Base-by-base conservation (phyloP, 768 basidiomycete genomes). In the Tricholoma saponaceum region DNA sequence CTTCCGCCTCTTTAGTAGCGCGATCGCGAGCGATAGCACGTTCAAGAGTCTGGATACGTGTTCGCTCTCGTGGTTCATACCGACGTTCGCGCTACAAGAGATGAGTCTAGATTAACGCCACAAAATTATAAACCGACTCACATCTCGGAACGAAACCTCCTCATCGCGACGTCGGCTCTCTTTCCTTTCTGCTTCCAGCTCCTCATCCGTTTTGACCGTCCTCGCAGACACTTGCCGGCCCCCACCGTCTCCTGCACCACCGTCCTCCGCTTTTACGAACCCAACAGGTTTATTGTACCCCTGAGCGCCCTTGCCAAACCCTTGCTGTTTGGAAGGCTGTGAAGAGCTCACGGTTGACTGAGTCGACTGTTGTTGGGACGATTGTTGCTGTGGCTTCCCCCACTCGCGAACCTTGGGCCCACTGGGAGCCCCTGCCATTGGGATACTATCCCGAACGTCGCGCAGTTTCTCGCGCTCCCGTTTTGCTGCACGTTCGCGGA, bases 401-500 rank as follows among this genome's bases (percentile, higher is more conserved):
- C 90, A 92, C 62, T 90, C 90, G 46, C 89, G 79, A 55, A 79
- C 74, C 66, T 89, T 90, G 13, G 92, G 88, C 4, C 87, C 90
- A 67, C 86, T 90, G 1, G 88, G 88, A 7, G 80, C 75, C 12
- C 67, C 68, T 8, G 71, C 44, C 43, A 82, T 65, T 6, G 83
- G 83, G 51, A 80, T 81, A 57, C 73, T 81, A 58, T 82, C 82
- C 60, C 80, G 83, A 4, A 85, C 86, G 69, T 95, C 93, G 39
- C 87, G 83, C 72, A 89, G 69, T 73, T 95, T 95, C 71, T 96
- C 94, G 18, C 90, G 83, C 67, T 95, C 94, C 33, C 90, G 78
- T 72, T 95, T 95, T 8, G 92, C 93, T 0, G 95, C 92, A 20
- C 92, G 85, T 73, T 98, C 95, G 58, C 97, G 84, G 72, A 99